Percentiles rank a stretch among this genome's conserved stretches.
phyloP scores from a whole-genome alignment of 441 rosid genomes.

The Mallotus japonicus region DNA sequence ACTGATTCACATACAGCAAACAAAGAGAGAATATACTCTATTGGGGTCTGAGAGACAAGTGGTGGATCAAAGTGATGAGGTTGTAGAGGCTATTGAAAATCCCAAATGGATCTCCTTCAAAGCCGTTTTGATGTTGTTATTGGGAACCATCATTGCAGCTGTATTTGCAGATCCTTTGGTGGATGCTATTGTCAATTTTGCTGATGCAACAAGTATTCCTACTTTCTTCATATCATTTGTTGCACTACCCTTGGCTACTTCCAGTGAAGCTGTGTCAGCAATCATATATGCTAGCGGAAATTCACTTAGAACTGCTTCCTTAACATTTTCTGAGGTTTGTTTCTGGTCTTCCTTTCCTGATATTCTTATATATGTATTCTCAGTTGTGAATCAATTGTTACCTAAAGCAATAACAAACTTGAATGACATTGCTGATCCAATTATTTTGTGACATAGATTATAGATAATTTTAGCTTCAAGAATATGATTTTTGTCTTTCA shows the following conservation, averaged over 20 bases:
- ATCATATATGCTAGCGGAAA: constrained; percentile 79
- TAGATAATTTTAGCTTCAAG: background rate
- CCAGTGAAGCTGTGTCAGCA: constrained; percentile 92
- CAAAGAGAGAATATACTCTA: constrained; percentile 50
- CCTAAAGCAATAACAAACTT: too few species aligned
- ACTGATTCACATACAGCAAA: constrained; percentile 47
- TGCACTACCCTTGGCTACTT: constrained; percentile 86
- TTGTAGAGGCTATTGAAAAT: constrained; percentile 41
- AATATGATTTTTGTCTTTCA: background rate
- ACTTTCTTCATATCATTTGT: constrained; percentile 94
- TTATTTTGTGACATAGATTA: background rate
- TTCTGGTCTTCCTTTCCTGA: constrained; percentile 9
- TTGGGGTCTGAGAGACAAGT: constrained; percentile 38
- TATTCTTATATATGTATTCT: too few species aligned
- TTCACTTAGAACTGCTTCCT: constrained; percentile 64
- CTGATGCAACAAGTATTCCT: constrained; percentile 86
- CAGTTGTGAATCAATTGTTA: too few species aligned
- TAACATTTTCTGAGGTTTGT: constrained; percentile 84
- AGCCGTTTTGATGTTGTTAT: constrained; percentile 60
- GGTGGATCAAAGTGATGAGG: constrained; percentile 47
- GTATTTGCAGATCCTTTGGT: constrained; percentile 93
- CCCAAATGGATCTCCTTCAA: constrained; percentile 51
- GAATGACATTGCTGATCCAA: background rate
- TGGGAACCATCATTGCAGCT: constrained; percentile 84
- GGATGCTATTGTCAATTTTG: constrained; percentile 81